Conservation (phyloP, 2,329 filamentous ascomycete genomes). For the Sarocladium kiliense region DNA sequence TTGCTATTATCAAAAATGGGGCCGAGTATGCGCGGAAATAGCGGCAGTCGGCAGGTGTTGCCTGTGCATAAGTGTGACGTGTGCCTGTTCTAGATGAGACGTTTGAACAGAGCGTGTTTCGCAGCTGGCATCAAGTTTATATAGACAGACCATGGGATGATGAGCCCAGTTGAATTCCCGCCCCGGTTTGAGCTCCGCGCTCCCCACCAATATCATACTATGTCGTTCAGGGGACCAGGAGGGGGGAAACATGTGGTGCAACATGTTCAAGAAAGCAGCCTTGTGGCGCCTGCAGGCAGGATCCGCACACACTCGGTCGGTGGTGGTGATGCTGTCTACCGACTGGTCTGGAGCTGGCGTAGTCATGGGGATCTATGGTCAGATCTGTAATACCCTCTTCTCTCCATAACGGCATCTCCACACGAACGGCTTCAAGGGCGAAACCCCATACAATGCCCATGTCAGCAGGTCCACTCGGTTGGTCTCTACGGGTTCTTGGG, state of each 20-base stretch:
- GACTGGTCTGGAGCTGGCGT: neutral
- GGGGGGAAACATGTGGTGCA: neutral
- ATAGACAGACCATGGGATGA: neutral
- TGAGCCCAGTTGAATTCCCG: neutral
- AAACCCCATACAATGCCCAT: neutral
- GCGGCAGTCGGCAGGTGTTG: neutral
- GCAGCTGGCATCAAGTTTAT: neutral
- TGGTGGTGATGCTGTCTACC: neutral
- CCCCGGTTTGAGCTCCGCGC: neutral
- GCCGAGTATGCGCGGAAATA: neutral
- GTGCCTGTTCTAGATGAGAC: constrained; percentile 2
- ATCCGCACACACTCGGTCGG: constrained; percentile 1
- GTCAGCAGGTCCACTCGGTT: neutral
- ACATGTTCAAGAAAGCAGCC: neutral
- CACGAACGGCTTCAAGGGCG: neutral
- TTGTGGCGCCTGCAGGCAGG: constrained; percentile 6
- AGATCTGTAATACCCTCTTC: neutral
- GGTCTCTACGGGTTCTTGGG: neutral
- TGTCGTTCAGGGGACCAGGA: neutral
- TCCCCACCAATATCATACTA: constrained; percentile 1
- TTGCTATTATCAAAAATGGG: neutral
- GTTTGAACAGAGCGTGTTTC: constrained; percentile 2
- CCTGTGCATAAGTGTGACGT: neutral
- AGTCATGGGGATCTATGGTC: neutral
- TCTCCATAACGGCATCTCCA: constrained; percentile 4